Percentiles rank a stretch among this genome's conserved stretches.
phyloP scores from a whole-genome alignment of 306 rosid species.

The Sphenostylis stenocarpa region DNA sequence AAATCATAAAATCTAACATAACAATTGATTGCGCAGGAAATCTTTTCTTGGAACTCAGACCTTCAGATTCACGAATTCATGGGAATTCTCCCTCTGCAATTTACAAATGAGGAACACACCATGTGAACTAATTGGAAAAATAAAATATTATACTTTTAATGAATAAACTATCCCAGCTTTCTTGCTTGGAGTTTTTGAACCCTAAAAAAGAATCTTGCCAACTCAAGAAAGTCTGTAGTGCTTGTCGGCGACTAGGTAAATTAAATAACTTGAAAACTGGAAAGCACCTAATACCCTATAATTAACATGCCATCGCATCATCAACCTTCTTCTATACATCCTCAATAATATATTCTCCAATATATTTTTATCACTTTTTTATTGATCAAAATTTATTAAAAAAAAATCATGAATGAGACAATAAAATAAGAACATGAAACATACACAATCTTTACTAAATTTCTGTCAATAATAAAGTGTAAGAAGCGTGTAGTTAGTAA shows the following conservation, averaged over 20 bases:
- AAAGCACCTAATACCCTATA: background rate
- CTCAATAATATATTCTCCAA: too few relatives aligned
- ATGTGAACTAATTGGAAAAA: background rate
- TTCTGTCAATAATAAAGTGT: too few relatives aligned
- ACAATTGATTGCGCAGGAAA: background rate
- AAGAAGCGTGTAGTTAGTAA: too few relatives aligned
- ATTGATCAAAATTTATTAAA: too few relatives aligned
- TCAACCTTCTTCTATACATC: background rate
- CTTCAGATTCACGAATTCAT: background rate
- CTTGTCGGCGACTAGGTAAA: background rate
- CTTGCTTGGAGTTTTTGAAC: background rate
- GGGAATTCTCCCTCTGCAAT: background rate
- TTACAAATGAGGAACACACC: background rate
- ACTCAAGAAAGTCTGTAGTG: constrained; percentile 12
- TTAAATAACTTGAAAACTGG: background rate
- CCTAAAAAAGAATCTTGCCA: constrained; percentile 28
- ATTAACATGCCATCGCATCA: background rate
- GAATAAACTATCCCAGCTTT: background rate
- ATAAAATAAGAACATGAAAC: too few relatives aligned
- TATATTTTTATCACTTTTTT: too few relatives aligned
- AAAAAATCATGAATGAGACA: too few relatives aligned
- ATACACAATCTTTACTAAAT: too few relatives aligned
- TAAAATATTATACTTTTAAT: background rate
- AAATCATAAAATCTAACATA: background rate
- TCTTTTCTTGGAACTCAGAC: background rate